Evolutionary conservation across 257 asterid species (phyloP), one percentile per base, ranked within the genome.

Genomic region (Marsdenia floribunda): DNA sequence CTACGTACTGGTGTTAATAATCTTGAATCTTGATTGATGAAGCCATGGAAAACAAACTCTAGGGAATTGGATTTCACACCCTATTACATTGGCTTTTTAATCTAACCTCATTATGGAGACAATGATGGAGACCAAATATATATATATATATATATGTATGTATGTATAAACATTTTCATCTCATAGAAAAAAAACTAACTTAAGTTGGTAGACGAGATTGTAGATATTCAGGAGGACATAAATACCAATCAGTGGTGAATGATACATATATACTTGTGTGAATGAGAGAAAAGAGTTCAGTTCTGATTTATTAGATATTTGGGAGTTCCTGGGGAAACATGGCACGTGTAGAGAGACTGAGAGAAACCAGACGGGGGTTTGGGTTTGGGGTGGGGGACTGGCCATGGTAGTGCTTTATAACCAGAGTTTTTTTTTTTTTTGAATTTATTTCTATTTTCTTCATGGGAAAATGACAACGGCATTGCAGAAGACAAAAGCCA

Each of bases 401-500:
- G 60, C 35, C 22, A 18, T n/a, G 18, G 24, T 67, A 13, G 73
- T 70, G 59, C 24, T 22, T 70, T 70, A n/a, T n/a, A 49, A n/a
- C 40, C 19, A 9, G 38, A 70, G 40, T 22, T 24, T 67, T 42
- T 65, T 42, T 6, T 6, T 42, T 42, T 42, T 42, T 3, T 42
- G n/a, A n/a, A n/a, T 42, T 44, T 44, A 1, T 6, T 8, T 29
- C 33, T 29, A 29, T 29, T 29, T 29, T 0, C 10, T 44, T 33
- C 46, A 6, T 18, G 5, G 68, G 70, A 67, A 72, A 76, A 77
- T 77, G 81, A 77, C 70, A 42, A 52, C 10, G 49, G 46, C 44
- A 60, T 11, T 69, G 80, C 55, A 19, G 38, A 60, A 50, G 73
- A 38, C 64, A 66, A 71, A 44, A 47, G 80, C 76, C 80, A 77